Conservation (phyloP, 805 yeast species). For the Lachancea lanzarotensis region DNA sequence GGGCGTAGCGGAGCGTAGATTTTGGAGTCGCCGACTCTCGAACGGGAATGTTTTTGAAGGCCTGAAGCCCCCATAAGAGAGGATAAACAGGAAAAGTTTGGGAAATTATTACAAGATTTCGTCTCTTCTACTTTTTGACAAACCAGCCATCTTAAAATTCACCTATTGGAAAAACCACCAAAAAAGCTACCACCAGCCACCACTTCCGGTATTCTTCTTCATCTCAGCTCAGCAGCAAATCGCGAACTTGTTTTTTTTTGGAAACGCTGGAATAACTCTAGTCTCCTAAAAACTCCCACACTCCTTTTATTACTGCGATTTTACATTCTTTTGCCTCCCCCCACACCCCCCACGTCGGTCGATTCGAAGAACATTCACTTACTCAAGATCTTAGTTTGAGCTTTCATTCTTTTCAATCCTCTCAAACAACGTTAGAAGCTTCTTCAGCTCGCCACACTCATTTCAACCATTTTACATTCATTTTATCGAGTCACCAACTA, state of each 20-base stretch:
- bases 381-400: too few species aligned
- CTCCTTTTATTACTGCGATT: neutral
- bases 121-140: neutral
- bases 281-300: slow-evolving; percentile 1
- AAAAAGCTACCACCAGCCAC: neutral
- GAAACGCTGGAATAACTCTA: neutral
- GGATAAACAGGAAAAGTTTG: neutral
- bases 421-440: neutral
- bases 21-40: neutral
- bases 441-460: neutral
- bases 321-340: neutral
- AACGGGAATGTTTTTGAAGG: neutral
- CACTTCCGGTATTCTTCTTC: neutral
- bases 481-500: neutral
- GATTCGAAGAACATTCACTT: slow-evolving; percentile 2
- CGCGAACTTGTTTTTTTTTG: slow-evolving; percentile 1
- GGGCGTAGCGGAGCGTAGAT: too few species aligned
- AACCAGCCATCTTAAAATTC: neutral
- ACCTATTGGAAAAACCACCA: neutral
- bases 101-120: neutral
- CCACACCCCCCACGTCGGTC: too few species aligned
- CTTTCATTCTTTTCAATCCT: neutral
- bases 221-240: neutral
- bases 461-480: neutral
- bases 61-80: neutral